phyloP scores from a whole-genome alignment of 345 rosid species.

The Aegle marmelos region DNA sequence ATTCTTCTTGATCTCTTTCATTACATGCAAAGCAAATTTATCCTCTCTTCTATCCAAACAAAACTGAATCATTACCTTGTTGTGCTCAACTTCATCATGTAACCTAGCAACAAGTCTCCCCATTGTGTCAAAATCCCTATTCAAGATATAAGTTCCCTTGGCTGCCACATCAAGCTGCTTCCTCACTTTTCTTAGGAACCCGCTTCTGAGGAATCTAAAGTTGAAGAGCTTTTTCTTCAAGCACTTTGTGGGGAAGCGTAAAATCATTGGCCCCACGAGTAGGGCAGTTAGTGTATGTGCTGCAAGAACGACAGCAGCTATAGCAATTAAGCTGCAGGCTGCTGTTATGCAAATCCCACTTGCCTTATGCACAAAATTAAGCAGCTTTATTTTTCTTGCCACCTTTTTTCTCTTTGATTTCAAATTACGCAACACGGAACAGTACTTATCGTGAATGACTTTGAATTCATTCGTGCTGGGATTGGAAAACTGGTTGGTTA shows the following conservation, averaged over 20 bases:
- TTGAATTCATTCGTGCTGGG: constrained; percentile 30
- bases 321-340: constrained; percentile 27
- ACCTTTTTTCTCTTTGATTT: constrained; percentile 33
- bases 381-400: constrained; percentile 27
- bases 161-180: constrained; percentile 42
- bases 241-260: constrained; percentile 25
- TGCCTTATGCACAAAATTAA: constrained; percentile 22
- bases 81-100: constrained; percentile 48
- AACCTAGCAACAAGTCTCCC: constrained; percentile 41
- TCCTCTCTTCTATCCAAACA: constrained; percentile 34
- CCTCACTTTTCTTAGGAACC: constrained; percentile 23
- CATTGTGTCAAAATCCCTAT: constrained; percentile 45
- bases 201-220: constrained; percentile 16
- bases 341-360: constrained; percentile 33
- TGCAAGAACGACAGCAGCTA: constrained; percentile 30
- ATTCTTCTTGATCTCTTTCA: constrained; percentile 38
- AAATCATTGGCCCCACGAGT: constrained; percentile 30
- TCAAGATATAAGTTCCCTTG: constrained; percentile 40
- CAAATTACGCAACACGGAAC: constrained; percentile 17
- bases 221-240: constrained; percentile 24
- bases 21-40: constrained; percentile 22
- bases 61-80: constrained; percentile 29
- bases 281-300: constrained; percentile 34
- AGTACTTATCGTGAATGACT: constrained; percentile 25
- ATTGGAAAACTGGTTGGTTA: constrained; percentile 31